A percentile compares a stretch with the other conserved stretches of the same genome.
These are phyloP conservation scores for Pluteus cervinus DNA, from an alignment of 768 basidiomycete genomes.

Conservation along the genomic window DNA sequence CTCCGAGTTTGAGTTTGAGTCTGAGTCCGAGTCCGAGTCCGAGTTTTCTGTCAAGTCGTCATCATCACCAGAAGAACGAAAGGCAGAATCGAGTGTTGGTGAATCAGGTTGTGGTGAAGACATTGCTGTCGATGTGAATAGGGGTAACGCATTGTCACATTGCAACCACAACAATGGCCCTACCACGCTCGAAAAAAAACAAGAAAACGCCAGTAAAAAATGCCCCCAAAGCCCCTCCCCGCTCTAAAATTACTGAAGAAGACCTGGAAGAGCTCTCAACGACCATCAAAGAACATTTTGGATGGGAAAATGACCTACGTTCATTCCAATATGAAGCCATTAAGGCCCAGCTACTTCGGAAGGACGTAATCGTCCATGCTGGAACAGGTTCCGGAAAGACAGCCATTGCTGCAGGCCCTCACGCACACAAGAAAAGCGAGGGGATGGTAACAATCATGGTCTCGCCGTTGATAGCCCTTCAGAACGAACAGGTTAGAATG, in stretches of 20 bases:
- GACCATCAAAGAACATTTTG: slow-evolving; percentile 8
- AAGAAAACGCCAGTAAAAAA: too few species aligned
- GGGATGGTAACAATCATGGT: slow-evolving; percentile 30
- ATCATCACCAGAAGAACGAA: too few species aligned
- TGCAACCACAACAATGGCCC: too few species aligned
- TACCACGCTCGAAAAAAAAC: too few species aligned
- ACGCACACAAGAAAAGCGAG: slow-evolving; percentile 16
- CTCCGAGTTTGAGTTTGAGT: too few species aligned
- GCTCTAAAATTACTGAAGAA: background rate
- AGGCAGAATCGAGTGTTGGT: too few species aligned
- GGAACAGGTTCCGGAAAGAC: slow-evolving; percentile 33
- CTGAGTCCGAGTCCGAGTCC: too few species aligned
- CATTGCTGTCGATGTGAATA: too few species aligned
- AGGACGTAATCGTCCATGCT: slow-evolving; percentile 30
- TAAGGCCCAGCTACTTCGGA: slow-evolving; percentile 19
- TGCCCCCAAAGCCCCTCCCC: too few species aligned
- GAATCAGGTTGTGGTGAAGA: too few species aligned
- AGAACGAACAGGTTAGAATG: slow-evolving; percentile 23
- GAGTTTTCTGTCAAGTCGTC: too few species aligned
- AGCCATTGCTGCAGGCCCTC: slow-evolving; percentile 30
- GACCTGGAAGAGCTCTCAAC: slow-evolving; percentile 7
- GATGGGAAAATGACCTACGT: slow-evolving; percentile 14
- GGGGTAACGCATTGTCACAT: too few species aligned
- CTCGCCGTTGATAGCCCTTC: slow-evolving; percentile 31
- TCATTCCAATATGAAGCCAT: slow-evolving; percentile 24